Conservation (phyloP, 2,329 filamentous ascomycete species). For the Fonsecaea nubica region DNA sequence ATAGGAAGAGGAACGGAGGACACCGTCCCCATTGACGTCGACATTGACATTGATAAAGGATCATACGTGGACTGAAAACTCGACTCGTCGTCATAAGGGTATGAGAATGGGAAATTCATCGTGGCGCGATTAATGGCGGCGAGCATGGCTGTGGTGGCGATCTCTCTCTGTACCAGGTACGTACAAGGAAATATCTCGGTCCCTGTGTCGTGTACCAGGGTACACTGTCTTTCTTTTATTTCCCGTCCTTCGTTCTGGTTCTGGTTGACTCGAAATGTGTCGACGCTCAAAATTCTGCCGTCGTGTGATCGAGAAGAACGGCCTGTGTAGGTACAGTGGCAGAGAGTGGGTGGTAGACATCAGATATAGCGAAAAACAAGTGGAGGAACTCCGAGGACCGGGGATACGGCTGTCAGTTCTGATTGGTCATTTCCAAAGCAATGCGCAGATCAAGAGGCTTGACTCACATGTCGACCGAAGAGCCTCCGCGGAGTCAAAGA, state of each 20-base stretch:
- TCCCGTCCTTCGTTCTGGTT: too few species aligned
- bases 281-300: too few species aligned
- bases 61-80: neutral
- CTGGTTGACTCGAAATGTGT: too few species aligned
- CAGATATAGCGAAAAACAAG: too few species aligned
- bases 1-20: neutral
- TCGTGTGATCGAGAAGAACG: too few species aligned
- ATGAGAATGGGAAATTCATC: conserved; percentile 6
- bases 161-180: too few species aligned
- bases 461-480: neutral
- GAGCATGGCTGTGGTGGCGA: neutral
- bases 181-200: too few species aligned
- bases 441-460: neutral
- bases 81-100: neutral
- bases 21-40: neutral
- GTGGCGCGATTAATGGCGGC: neutral
- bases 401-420: neutral
- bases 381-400: neutral
- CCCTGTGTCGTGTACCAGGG: neutral
- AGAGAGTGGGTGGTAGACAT: too few species aligned
- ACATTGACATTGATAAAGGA: neutral
- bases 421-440: conserved; percentile 24
- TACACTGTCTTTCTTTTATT: neutral
- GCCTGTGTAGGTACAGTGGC: too few species aligned
- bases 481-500: conserved; percentile 8